Conservation (phyloP, 805 yeast species). For the Sugiyamaella chiloensis region DNA sequence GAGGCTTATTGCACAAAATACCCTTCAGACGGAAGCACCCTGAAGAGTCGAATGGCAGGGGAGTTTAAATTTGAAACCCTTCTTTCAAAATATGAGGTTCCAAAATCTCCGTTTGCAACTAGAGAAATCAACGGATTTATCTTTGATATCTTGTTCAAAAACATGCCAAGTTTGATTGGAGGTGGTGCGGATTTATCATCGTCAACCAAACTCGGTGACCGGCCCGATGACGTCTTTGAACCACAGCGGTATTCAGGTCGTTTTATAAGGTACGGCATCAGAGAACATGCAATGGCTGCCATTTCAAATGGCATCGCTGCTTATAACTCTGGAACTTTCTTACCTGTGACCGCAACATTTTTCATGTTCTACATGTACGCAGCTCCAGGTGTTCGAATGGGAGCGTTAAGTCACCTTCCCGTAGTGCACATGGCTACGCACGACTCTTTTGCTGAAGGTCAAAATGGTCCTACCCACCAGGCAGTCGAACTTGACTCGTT, state of each 20-base stretch:
- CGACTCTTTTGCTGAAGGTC: slow-evolving; percentile 55
- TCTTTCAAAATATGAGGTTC: not conserved
- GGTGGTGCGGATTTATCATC: slow-evolving; percentile 38
- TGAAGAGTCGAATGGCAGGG: slow-evolving; percentile 70
- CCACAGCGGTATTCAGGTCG: not conserved
- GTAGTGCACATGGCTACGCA: slow-evolving; percentile 52
- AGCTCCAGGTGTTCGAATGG: slow-evolving; percentile 49
- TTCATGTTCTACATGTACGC: slow-evolving; percentile 31
- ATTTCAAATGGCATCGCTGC: slow-evolving; percentile 78
- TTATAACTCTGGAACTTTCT: slow-evolving; percentile 37
- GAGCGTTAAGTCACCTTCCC: slow-evolving; percentile 44
- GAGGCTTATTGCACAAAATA: slow-evolving; percentile 59
- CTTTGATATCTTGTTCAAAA: slow-evolving; percentile 31
- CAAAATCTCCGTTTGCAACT: slow-evolving; percentile 9
- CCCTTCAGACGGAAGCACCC: slow-evolving; percentile 76
- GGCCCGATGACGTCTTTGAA: slow-evolving; percentile 8
- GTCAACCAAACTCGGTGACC: slow-evolving; percentile 14
- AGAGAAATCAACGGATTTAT: slow-evolving; percentile 19
- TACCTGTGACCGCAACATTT: slow-evolving; percentile 42
- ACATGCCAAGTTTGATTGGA: slow-evolving; percentile 32
- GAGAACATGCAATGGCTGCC: slow-evolving; percentile 99
- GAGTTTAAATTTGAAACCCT: slow-evolving; percentile 42
- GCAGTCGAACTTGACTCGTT: slow-evolving; percentile 50
- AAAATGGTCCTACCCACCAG: slow-evolving; percentile 57
- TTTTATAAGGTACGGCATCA: slow-evolving; percentile 79